phyloP scores from a whole-genome alignment of 2,329 filamentous ascomycete genomes.

The Pyrenophora tritici-repentis region DNA sequence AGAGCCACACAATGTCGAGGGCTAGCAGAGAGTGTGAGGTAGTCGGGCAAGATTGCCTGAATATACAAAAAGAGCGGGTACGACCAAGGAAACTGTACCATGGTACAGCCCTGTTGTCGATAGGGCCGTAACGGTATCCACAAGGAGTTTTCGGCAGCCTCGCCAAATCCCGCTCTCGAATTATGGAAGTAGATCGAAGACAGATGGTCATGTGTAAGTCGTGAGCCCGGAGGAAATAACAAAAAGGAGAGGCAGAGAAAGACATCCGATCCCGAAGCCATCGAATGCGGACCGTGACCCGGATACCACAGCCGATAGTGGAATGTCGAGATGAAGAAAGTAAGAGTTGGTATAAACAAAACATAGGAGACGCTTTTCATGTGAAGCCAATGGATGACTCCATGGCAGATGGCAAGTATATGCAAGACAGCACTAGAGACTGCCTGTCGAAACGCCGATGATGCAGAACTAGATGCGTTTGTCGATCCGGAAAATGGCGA shows the following conservation, averaged over 20 bases:
- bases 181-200: constrained; percentile 34
- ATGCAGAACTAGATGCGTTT: constrained; percentile 36
- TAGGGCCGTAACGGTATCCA: background rate
- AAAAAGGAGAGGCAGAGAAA: constrained; percentile 16
- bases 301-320: constrained; percentile 19
- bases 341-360: constrained; percentile 29
- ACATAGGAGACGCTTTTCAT: constrained; percentile 44
- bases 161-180: constrained; percentile 12
- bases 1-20: constrained; percentile 20
- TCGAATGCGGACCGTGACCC: constrained; percentile 5
- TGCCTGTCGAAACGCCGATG: constrained; percentile 41
- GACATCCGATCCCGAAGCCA: constrained; percentile 9
- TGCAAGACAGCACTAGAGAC: constrained; percentile 28
- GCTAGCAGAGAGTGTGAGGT: constrained; percentile 24
- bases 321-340: constrained; percentile 21
- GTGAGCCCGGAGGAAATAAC: constrained; percentile 23
- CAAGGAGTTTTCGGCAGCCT: background rate
- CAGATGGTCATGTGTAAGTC: constrained; percentile 34
- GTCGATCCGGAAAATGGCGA: constrained; percentile 25
- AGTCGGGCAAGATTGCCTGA: constrained; percentile 27
- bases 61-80: constrained; percentile 32
- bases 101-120: background rate
- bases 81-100: constrained; percentile 9
- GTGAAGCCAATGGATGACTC: constrained; percentile 24
- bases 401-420: constrained; percentile 28